These are phyloP conservation scores for Citrullus amarus DNA, from an alignment of 306 rosid genomes.

Conservation along the genomic window DNA sequence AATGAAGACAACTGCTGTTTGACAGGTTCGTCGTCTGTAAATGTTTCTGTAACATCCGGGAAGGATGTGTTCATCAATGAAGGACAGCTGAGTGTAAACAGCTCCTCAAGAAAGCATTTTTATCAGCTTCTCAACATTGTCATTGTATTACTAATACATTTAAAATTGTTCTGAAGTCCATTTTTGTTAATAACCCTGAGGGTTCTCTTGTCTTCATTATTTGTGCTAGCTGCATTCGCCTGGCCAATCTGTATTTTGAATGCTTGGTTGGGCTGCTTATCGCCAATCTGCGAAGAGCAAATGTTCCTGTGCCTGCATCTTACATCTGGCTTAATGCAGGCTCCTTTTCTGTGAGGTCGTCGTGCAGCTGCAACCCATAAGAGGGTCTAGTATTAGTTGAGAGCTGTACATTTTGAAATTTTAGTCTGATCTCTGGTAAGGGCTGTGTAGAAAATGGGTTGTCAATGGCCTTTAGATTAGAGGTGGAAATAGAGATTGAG, in stretches of 20 bases:
- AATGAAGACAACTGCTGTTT: not conserved
- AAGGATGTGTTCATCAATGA: slow-evolving; percentile 62
- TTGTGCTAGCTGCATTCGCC: not conserved
- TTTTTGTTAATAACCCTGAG: not conserved
- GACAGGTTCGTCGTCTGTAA: slow-evolving; percentile 70
- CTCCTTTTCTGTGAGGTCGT: not conserved
- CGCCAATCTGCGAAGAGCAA: not conserved
- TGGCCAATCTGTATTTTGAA: slow-evolving; percentile 1
- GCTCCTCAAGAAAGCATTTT: slow-evolving; percentile 26
- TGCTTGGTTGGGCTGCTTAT: not conserved
- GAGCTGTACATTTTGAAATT: slow-evolving; percentile 3
- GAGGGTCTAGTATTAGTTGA: not conserved
- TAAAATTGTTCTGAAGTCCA: not conserved
- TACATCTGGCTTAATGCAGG: not conserved
- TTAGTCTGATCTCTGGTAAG: not conserved
- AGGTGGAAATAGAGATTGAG: slow-evolving; percentile 1
- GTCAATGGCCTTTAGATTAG: not conserved
- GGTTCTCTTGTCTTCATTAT: not conserved
- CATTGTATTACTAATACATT: slow-evolving; percentile 19
- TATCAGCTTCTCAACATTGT: slow-evolving; percentile 34
- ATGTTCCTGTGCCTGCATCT: not conserved
- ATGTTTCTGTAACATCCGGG: slow-evolving; percentile 62
- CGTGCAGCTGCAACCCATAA: not conserved
- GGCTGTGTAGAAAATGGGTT: not conserved
- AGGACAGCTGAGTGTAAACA: slow-evolving; percentile 34